Evolutionary conservation across 148 eudicot species (phyloP).

Genomic region (Vaccinium vitisidaea): DNA sequence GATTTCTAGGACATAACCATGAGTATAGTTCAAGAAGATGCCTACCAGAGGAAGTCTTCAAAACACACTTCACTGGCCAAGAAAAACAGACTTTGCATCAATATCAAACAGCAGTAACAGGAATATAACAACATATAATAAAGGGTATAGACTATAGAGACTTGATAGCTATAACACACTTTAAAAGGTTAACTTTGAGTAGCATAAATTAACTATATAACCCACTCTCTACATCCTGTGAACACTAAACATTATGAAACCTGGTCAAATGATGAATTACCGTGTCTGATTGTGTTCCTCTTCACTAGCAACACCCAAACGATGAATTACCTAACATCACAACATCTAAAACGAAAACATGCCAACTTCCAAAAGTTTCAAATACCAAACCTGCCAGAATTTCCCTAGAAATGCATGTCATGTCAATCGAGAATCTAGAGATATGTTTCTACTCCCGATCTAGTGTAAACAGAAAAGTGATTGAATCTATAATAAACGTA

Average conservation of each 20-base stretch:
- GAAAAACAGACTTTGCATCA: slow-evolving; percentile 22
- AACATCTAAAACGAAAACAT: background rate
- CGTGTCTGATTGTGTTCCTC: background rate
- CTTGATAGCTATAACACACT: background rate
- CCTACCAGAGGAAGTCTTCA: slow-evolving; percentile 94
- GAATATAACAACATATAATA: background rate
- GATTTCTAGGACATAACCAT: background rate
- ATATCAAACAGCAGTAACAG: background rate
- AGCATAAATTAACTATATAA: background rate
- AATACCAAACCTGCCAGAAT: background rate
- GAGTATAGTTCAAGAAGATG: slow-evolving; percentile 19
- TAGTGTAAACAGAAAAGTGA: background rate
- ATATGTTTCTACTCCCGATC: background rate
- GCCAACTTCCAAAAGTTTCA: slow-evolving; percentile 6
- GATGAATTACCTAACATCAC: slow-evolving; percentile 2
- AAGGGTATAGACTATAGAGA: background rate
- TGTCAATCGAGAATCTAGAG: background rate
- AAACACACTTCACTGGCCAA: slow-evolving; percentile 72
- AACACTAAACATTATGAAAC: background rate
- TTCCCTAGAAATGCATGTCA: background rate
- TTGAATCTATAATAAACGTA: background rate
- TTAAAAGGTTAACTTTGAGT: background rate
- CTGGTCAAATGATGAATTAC: background rate
- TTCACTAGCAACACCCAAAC: background rate
- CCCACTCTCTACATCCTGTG: background rate